phyloP scores from a whole-genome alignment of 305 asterid species.

The Vinca major region DNA sequence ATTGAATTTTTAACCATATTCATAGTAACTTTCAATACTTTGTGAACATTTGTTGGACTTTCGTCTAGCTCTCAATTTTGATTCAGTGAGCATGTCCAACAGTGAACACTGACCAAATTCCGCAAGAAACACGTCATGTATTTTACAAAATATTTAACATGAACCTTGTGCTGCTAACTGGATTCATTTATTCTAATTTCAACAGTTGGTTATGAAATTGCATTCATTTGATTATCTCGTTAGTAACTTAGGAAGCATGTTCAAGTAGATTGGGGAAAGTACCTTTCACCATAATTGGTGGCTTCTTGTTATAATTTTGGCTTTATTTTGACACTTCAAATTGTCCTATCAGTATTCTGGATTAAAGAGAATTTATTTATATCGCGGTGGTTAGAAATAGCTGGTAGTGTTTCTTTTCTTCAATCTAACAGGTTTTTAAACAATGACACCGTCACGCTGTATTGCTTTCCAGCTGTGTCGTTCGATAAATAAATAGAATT shows the following conservation, averaged over 20 bases:
- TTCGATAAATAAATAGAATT: not conserved
- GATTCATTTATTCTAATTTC: not conserved
- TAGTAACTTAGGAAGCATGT: not conserved
- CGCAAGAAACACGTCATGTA: not conserved
- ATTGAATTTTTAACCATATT: not conserved
- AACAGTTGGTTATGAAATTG: not conserved
- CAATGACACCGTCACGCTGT: not conserved
- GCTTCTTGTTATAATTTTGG: too few relatives aligned
- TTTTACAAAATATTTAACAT: not conserved
- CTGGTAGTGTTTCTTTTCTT: too few relatives aligned
- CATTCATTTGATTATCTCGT: not conserved
- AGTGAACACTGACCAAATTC: not conserved
- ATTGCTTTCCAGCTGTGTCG: not conserved
- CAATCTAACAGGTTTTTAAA: not conserved
- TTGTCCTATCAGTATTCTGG: not conserved
- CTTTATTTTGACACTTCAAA: not conserved
- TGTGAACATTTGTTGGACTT: not conserved
- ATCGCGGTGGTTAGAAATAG: not conserved
- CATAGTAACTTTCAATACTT: not conserved
- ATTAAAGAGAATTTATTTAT: too few relatives aligned
- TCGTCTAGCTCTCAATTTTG: not conserved
- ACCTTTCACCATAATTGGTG: not conserved
- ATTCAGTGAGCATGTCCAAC: not conserved
- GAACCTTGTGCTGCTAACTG: not conserved
- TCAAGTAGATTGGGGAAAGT: not conserved